Evolutionary conservation across 495 filamentous ascomycete genomes (phyloP).

Genomic region (Xylaria curta): DNA sequence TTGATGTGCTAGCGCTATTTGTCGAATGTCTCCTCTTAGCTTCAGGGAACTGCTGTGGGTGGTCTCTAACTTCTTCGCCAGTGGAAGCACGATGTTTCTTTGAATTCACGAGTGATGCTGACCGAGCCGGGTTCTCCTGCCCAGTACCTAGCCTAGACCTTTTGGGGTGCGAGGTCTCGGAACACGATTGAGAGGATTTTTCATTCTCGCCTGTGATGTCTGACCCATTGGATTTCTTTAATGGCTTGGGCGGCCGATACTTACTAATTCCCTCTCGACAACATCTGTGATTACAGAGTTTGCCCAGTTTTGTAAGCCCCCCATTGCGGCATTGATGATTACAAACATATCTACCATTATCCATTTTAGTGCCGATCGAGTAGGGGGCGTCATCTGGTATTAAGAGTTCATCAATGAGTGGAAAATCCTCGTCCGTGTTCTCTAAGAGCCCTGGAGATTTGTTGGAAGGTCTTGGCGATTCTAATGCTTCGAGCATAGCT

Average conservation of each 20-base stretch:
- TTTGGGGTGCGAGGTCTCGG: background rate
- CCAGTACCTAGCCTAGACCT: background rate
- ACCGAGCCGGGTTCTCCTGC: background rate
- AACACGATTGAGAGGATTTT: background rate
- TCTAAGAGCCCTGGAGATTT: constrained; percentile 64
- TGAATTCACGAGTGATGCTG: background rate
- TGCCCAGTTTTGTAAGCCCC: constrained; percentile 66
- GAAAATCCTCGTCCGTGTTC: constrained; percentile 36
- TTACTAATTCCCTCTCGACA: constrained; percentile 89
- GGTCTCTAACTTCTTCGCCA: background rate
- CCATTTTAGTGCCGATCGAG: constrained; percentile 57
- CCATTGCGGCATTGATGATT: constrained; percentile 77
- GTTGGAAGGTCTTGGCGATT: constrained; percentile 17
- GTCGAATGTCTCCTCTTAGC: constrained; percentile 29
- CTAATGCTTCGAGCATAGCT: constrained; percentile 36
- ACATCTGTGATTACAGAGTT: constrained; percentile 68
- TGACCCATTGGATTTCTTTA: constrained; percentile 28
- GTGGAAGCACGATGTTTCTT: background rate
- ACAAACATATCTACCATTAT: constrained; percentile 88
- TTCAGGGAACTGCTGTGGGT: background rate
- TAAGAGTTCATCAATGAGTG: constrained; percentile 32
- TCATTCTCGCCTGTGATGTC: constrained; percentile 29
- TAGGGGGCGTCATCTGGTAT: background rate
- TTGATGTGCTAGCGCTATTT: constrained; percentile 6
- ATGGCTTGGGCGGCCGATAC: constrained; percentile 65